Base-by-base conservation (phyloP, 495 filamentous ascomycete genomes). In the Aspergillus coremiiformis region DNA sequence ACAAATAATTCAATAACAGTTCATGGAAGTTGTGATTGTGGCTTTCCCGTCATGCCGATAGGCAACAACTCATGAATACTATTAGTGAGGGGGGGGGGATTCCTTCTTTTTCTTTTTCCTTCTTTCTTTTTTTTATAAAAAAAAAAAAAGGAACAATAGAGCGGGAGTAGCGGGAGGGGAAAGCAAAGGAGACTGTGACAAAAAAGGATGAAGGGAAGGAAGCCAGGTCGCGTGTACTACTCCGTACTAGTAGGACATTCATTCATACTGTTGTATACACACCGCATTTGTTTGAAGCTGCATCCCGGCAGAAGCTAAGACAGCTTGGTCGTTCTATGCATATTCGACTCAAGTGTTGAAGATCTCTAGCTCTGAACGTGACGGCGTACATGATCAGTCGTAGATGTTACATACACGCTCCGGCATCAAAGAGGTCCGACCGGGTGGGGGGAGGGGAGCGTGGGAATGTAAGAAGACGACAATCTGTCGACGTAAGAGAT, bases 341-440 rank as follows among this genome's bases (percentile, higher is more conserved):
- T 54, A 39, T 43, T 50, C 48, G 32, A 37, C 47, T 49, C 21
- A n/a, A 35, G 17, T 17, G 21, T 20, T n/a, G 22, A 33, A 33
- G 44, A 47, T 53, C 39, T 41, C 17, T 41, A 12, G 29, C 19
- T 42, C 41, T 21, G 47, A 57, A 57, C 50, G 55, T 57, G 50
- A 57, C 53, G 29, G 42, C 39, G 29, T 27, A 5, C 23, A 32
- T 41, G 47, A 48, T 50, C 52, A 17, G 30, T 14, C 27, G 9
- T 43, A 5, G 29, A n/a, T 12, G 41, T 32, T 29, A 12, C 27
- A 23, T 42, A 22, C 30, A 47, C 47, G 15, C 30, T 41, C 8
- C 8, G 24, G 41, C 37, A 10, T 46, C 15, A 9, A 26, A 10
- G 35, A 49, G n/a, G 6, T 53, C 32, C 30, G 51, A 41, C 42